These are phyloP conservation scores for Nannochloropsis salina DNA, from an alignment of 108 stramenopile species.

Conservation along the genomic window DNA sequence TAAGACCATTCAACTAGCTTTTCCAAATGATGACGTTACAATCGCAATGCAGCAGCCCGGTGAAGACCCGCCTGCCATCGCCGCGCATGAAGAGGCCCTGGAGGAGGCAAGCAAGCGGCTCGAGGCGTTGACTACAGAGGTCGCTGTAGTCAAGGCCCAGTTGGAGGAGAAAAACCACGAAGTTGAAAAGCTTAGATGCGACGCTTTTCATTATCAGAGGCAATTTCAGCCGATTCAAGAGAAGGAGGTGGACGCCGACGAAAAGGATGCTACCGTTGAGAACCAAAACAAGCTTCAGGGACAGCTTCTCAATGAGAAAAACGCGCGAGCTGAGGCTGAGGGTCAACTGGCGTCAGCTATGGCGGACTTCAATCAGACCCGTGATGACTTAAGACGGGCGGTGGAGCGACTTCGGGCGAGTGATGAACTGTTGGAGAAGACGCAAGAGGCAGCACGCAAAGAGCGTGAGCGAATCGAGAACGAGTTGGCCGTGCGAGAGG, in stretches of 20 bases:
- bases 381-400: not conserved
- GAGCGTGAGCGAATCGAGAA: not conserved
- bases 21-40: conserved; percentile 18
- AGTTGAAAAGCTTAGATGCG: not conserved
- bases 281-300: not conserved
- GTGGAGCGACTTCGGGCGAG: not conserved
- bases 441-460: not conserved
- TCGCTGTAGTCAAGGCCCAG: not conserved
- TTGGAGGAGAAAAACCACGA: not conserved
- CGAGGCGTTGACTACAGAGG: conserved; percentile 24
- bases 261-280: not conserved
- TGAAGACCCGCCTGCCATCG: conserved; percentile 10
- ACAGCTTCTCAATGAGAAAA: not conserved
- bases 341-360: not conserved
- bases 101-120: conserved; percentile 30
- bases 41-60: conserved; percentile 29
- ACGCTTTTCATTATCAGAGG: not conserved
- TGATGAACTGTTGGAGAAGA: not conserved
- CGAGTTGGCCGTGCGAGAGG: not conserved
- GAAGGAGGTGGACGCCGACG: not conserved
- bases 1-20: not conserved
- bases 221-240: not conserved
- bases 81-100: conserved; percentile 28
- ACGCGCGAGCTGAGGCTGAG: conserved; percentile 8
- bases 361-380: not conserved